These are phyloP conservation scores for Pyrenochaeta sp. DNA, from an alignment of 2,329 filamentous ascomycete genomes.

Conservation along the genomic window DNA sequence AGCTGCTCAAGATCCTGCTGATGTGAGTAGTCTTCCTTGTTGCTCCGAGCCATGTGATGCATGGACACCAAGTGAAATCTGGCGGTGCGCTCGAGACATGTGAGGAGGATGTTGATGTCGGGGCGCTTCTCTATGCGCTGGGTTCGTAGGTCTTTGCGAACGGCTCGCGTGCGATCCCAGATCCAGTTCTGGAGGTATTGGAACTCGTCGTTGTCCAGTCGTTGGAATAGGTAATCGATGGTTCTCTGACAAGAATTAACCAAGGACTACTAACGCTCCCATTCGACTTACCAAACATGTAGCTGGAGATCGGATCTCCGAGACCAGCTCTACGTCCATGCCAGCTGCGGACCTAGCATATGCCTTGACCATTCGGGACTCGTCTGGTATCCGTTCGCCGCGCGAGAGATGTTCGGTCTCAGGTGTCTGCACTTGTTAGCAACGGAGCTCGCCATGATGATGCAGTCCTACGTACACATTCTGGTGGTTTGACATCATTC, in stretches of 20 bases:
- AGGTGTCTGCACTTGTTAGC: constrained; percentile 29
- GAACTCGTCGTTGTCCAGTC: constrained; percentile 60
- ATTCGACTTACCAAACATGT: constrained; percentile 49
- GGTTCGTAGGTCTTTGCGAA: constrained; percentile 72
- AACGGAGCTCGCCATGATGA: background rate
- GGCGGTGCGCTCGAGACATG: constrained; percentile 69
- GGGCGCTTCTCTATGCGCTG: constrained; percentile 63
- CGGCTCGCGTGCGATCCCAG: constrained; percentile 71
- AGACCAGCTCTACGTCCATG: constrained; percentile 69
- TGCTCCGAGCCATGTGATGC: constrained; percentile 60
- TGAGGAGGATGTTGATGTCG: constrained; percentile 66
- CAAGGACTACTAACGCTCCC: constrained; percentile 19
- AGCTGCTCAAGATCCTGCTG: constrained; percentile 71
- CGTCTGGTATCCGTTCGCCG: constrained; percentile 53
- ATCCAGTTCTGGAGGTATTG: constrained; percentile 67
- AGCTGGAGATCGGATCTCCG: constrained; percentile 67
- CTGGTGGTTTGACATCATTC: constrained; percentile 67
- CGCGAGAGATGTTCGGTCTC: constrained; percentile 44
- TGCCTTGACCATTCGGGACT: constrained; percentile 69
- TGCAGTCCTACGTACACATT: constrained; percentile 58
- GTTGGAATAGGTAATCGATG: constrained; percentile 54
- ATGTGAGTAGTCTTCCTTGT: constrained; percentile 57
- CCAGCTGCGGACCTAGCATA: constrained; percentile 70
- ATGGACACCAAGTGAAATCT: constrained; percentile 70
- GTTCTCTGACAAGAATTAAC: constrained; percentile 45